Evolutionary conservation across 495 filamentous ascomycete genomes (phyloP), one percentile per base, ranked within the genome.

Genomic region (Aspergillus kassunensis): DNA sequence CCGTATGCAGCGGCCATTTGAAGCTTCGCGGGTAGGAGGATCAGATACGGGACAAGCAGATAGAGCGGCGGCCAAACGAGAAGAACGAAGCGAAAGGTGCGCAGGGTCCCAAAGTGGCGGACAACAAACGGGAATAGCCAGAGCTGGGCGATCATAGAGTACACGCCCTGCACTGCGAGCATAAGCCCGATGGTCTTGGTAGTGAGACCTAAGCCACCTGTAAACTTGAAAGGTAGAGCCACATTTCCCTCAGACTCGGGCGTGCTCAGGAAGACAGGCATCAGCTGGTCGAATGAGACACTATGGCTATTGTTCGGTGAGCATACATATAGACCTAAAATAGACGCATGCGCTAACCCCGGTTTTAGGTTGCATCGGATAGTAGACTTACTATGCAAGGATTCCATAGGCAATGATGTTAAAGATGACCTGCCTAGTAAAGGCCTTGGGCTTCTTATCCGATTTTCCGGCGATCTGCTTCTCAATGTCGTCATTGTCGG

Each of bases 231-330:
- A 6, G 91, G 91, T 18, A 95, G 76, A 9, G 79, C 71, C 6
- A 81, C 74, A 8, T 71, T 64, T 30, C 70, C 67, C 44, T 71
- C 59, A 18, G 84, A 82, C 37, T 76, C 68, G 16, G 82, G 80
- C 19, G 87, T 91, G 62, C 89, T 95, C 49, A 98, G 79, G 54
- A 97, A 88, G 4, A 97, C 88, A 0, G 93, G 95, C 56, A 97
- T 83, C 27, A 97, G 75, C 63, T 95, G 87, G 72, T 98, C 93
- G 58, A 95, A 95, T 0, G 89, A 90, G 63, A 98, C 96, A 44
- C 86, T 88, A 60, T 90, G 86, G 44, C 91, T 96, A 69, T 78
- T 72, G 68, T 39, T 35, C 53, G 30, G 66, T 72, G 59, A 72
- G 64, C 55, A 53, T 57, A 31, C 37, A 55, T 33, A 49, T 27